Evolutionary conservation across 2,329 filamentous ascomycete genomes (phyloP).

Genomic region (Emergomyces orientalis): DNA sequence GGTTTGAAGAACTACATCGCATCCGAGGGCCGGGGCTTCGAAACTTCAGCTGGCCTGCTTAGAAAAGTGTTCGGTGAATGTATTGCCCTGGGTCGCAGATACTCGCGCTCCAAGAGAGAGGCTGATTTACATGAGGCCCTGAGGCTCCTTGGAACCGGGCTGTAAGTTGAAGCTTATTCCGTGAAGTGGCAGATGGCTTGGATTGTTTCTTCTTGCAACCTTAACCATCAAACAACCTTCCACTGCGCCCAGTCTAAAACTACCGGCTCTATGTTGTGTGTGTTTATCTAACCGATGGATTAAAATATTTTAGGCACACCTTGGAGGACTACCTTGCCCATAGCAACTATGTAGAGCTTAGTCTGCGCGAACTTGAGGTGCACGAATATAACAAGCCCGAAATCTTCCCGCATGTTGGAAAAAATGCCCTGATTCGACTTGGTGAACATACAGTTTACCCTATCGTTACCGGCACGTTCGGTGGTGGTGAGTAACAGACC

Average conservation of each 20-base stretch:
- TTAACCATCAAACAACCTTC: not conserved
- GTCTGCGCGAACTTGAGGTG: constrained; percentile 77
- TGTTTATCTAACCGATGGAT: not conserved
- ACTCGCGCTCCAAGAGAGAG: constrained; percentile 55
- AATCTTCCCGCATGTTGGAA: constrained; percentile 80
- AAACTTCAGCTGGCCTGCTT: constrained; percentile 71
- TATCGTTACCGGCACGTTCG: constrained; percentile 83
- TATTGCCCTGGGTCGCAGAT: constrained; percentile 71
- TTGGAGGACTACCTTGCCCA: constrained; percentile 89
- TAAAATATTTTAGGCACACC: constrained; percentile 49
- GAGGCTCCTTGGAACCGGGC: constrained; percentile 73
- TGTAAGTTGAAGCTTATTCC: constrained; percentile 25
- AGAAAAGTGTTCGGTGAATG: constrained; percentile 61
- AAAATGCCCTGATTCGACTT: constrained; percentile 60
- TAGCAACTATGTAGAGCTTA: constrained; percentile 85
- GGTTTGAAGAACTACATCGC: constrained; percentile 90
- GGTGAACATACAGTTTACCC: constrained; percentile 61
- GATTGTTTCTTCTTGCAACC: not conserved
- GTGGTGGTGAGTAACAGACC: constrained; percentile 42
- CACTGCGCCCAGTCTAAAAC: not conserved
- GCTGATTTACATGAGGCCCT: constrained; percentile 81
- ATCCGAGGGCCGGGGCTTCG: constrained; percentile 67
- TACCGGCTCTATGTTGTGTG: not conserved
- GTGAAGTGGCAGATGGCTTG: not conserved
- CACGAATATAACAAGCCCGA: constrained; percentile 75